Percentiles rank a stretch among this genome's conserved stretches.
Evolutionary conservation across 2,329 filamentous ascomycete species (phyloP).

Genomic region (Phoma sp.): DNA sequence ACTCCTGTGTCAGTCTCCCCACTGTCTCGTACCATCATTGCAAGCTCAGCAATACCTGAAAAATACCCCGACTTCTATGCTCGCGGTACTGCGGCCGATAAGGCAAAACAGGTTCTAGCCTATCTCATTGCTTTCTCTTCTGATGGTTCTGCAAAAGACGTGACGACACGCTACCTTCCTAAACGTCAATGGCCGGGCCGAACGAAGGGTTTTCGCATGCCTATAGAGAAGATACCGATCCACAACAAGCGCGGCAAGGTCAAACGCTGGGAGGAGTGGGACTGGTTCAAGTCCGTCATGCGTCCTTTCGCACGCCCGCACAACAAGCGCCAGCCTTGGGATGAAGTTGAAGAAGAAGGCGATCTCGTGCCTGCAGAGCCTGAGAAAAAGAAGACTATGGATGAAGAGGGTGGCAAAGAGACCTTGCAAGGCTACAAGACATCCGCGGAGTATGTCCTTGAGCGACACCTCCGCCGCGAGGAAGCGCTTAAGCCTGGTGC

Average conservation of each 20-base stretch:
- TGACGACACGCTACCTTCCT: conserved; percentile 89
- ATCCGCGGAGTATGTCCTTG: conserved; percentile 83
- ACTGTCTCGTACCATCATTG: conserved; percentile 53
- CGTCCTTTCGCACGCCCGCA: conserved; percentile 69
- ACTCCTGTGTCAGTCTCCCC: conserved; percentile 82
- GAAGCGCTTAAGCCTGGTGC: conserved; percentile 79
- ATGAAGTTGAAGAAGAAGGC: conserved; percentile 78
- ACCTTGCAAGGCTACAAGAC: conserved; percentile 89
- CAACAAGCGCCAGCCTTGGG: conserved; percentile 68
- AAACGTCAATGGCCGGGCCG: conserved; percentile 83
- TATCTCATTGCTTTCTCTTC: conserved; percentile 84
- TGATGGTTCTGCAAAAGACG: conserved; percentile 91
- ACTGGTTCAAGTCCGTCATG: conserved; percentile 89
- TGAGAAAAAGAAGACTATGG: conserved; percentile 67
- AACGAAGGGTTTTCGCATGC: conserved; percentile 83
- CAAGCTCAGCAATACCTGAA: conserved; percentile 72
- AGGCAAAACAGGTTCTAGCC: conserved; percentile 84
- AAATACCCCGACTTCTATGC: conserved; percentile 79
- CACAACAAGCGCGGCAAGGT: conserved; percentile 80
- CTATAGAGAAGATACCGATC: conserved; percentile 79
- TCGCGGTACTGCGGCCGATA: conserved; percentile 81
- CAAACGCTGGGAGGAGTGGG: conserved; percentile 75
- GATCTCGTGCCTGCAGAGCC: conserved; percentile 77
- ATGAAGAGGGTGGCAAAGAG: conserved; percentile 71
- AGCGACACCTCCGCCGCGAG: conserved; percentile 86